phyloP scores from a whole-genome alignment of 2,329 filamentous ascomycete genomes.

The Colletotrichum spaethianum region DNA sequence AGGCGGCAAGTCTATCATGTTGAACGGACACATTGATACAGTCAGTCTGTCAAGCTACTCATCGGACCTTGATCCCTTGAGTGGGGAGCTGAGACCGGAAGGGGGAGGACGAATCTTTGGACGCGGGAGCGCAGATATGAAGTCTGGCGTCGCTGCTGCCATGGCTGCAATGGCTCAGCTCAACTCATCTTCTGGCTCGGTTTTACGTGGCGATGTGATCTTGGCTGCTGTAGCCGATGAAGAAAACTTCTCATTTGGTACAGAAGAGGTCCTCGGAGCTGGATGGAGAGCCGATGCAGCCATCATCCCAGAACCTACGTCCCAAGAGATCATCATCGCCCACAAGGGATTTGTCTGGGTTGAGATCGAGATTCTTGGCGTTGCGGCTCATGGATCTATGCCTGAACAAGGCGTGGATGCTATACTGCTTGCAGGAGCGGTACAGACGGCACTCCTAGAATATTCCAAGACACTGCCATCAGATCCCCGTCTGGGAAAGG shows the following conservation, averaged over 20 bases:
- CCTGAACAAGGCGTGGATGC: constrained; percentile 64
- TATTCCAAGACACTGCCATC: constrained; percentile 55
- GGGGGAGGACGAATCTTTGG: constrained; percentile 58
- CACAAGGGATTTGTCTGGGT: constrained; percentile 68
- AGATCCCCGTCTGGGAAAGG: constrained; percentile 53
- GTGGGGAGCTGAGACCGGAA: constrained; percentile 53
- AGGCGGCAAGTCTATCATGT: constrained; percentile 63
- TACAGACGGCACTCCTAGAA: constrained; percentile 60
- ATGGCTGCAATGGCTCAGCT: constrained; percentile 54
- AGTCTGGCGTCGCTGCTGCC: constrained; percentile 63
- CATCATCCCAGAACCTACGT: constrained; percentile 64
- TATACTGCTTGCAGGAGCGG: constrained; percentile 62
- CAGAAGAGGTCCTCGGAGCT: constrained; percentile 62
- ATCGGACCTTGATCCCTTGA: constrained; percentile 57
- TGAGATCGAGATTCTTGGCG: constrained; percentile 57
- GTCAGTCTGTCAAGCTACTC: constrained; percentile 62
- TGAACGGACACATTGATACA: constrained; percentile 69
- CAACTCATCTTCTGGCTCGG: constrained; percentile 50
- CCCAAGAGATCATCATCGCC: constrained; percentile 56
- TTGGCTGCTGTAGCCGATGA: constrained; percentile 69
- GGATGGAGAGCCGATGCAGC: constrained; percentile 69
- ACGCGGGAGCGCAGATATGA: constrained; percentile 66
- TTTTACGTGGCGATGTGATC: constrained; percentile 63
- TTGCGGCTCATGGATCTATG: constrained; percentile 60
- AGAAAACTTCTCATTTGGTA: constrained; percentile 65